Evolutionary conservation across 768 basidiomycete genomes (phyloP), one percentile per base, ranked within the genome.

Genomic region (Trametes cingulata): DNA sequence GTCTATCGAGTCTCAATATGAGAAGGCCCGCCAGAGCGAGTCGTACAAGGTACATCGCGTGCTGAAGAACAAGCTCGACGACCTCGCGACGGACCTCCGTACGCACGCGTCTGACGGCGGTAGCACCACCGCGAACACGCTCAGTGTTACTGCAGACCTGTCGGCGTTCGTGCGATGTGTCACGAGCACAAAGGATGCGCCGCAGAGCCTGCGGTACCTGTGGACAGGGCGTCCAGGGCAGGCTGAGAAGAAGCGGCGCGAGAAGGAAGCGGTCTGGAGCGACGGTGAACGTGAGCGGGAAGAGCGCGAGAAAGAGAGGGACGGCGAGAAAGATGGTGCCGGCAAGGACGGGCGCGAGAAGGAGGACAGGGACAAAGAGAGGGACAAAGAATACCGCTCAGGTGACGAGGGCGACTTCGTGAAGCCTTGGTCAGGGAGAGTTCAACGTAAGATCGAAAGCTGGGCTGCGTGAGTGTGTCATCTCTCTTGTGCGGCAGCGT

Each of bases 1-100:
- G 37, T 57, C 72, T 24, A 81, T 89, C 51, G 69, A 75, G 41
- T 50, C 73, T 0, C 76, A 82, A 6, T 84, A 86, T 68, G 81
- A 83, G 33, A 75, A 74, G 61, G 64, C 71, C 36, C 75, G 78
- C 46, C 71, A 74, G 52, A 73, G 78, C 20, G 85, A 87, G 59
- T 76, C 81, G 12, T 83, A 86, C 53, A 84, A 82, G 56, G 84
- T 87, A 15, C 82, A 86, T 47, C 81, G 85, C 15, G 85, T 81
- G 41, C 75, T 90, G 39, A 77, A 85, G 62, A 82, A 77, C 59
- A 87, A 83, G 65, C 69, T 89, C 20, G 87, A 85, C 50, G 82
- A 82, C 63, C 69, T 82, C 33, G 74, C 78, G 6, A 77, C 74
- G 10, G 72, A 75, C 62, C 62, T 77, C 40, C 68, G 74, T 48